These are phyloP conservation scores for Kodamaea alishanica DNA, from an alignment of 1,139 yeast species.

Conservation along the genomic window DNA sequence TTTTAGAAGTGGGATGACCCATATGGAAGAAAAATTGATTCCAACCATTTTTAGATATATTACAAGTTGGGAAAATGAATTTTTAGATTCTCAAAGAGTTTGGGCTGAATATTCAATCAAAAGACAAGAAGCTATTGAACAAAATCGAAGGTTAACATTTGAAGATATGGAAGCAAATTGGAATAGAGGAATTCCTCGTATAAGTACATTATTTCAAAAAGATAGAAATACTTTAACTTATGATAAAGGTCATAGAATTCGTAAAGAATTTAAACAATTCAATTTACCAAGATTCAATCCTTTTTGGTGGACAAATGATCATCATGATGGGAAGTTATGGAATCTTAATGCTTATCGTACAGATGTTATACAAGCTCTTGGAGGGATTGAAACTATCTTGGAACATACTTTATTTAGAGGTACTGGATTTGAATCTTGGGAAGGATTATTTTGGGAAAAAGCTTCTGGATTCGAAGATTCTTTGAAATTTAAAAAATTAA, in stretches of 20 bases:
- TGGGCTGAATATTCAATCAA: conserved; percentile 97
- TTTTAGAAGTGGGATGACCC: conserved; percentile 91
- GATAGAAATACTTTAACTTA: conserved; percentile 93
- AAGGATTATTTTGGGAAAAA: conserved; percentile 97
- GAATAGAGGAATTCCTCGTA: conserved; percentile 97
- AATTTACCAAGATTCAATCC: conserved; percentile 73
- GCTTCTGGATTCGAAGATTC: conserved; percentile 97
- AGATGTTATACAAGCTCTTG: conserved; percentile 94
- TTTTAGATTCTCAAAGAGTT: conserved; percentile 88
- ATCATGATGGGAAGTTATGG: conserved; percentile 97
- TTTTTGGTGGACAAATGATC: conserved; percentile 94
- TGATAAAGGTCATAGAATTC: conserved; percentile 88
- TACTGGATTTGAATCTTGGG: conserved; percentile 98
- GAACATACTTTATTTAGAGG: conserved; percentile 95
- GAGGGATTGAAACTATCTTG: conserved; percentile 93
- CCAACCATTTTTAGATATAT: conserved; percentile 93
- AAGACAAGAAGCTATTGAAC: conserved; percentile 82
- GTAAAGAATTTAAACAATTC: conserved; percentile 75
- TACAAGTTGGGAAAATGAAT: conserved; percentile 96
- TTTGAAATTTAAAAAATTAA: conserved; percentile 86
- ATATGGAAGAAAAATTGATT: conserved; percentile 72
- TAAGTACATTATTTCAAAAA: conserved; percentile 90
- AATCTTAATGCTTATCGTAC: conserved; percentile 88
- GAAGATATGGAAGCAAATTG: conserved; percentile 93
- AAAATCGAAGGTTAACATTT: conserved; percentile 79